phyloP scores from a whole-genome alignment of 768 basidiomycete species.

The Leccinum arenicola region DNA sequence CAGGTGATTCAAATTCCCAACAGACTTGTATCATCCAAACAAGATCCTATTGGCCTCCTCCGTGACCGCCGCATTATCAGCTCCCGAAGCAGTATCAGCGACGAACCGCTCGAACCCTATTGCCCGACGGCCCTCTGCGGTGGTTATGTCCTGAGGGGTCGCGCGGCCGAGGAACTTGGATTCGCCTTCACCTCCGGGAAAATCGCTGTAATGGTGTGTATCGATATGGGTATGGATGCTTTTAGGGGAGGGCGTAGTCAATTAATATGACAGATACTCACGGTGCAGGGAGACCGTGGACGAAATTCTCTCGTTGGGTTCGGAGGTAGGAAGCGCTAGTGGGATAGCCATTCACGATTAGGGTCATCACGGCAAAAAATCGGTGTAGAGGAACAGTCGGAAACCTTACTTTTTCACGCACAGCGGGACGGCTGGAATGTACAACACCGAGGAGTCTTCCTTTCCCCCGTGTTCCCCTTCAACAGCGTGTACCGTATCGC shows the following conservation, averaged over 20 bases:
- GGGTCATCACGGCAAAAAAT: not conserved
- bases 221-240: not conserved
- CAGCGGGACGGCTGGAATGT: constrained; percentile 53
- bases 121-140: constrained; percentile 36
- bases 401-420: constrained; percentile 45
- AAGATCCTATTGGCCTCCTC: constrained; percentile 29
- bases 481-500: constrained; percentile 56
- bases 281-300: constrained; percentile 49
- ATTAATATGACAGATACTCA: constrained; percentile 23
- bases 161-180: constrained; percentile 41
- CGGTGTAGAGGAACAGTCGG: not conserved
- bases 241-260: not conserved
- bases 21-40: constrained; percentile 17
- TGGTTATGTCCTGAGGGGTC: constrained; percentile 31
- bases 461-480: constrained; percentile 46
- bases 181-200: constrained; percentile 53
- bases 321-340: constrained; percentile 47
- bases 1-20: not conserved
- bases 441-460: constrained; percentile 53
- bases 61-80: constrained; percentile 20
- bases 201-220: constrained; percentile 37
- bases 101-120: constrained; percentile 44
- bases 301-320: constrained; percentile 47
- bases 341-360: not conserved
- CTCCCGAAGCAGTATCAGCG: not conserved